A percentile compares a stretch with the other conserved stretches of the same genome.
Conservation (phyloP, 306 rosid genomes). For the Prunus davidiana region DNA sequence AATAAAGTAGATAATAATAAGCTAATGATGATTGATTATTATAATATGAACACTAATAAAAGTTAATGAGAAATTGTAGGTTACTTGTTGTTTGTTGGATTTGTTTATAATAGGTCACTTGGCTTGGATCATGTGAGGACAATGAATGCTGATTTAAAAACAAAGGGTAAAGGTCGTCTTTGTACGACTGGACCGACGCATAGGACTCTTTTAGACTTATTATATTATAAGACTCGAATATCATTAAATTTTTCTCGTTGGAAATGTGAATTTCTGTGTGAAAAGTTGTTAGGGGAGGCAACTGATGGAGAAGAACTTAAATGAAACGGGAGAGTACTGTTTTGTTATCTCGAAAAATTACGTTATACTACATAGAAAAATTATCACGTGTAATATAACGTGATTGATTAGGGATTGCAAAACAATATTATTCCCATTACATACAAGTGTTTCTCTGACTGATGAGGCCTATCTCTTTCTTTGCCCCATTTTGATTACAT, state of each 20-base stretch:
- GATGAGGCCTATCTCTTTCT: no score
- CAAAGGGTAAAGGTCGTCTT: neutral
- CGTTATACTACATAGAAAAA: fast-evolving
- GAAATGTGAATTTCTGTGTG: neutral
- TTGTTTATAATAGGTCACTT: conserved; percentile 40
- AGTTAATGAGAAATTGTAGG: neutral
- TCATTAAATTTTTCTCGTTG: neutral
- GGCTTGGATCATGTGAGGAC: conserved; percentile 55
- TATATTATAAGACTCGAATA: neutral
- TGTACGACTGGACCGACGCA: conserved; percentile 2
- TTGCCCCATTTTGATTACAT: no score
- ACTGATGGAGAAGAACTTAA: no score
- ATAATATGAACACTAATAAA: neutral
- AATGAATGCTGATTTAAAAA: neutral
- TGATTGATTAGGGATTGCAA: fast-evolving
- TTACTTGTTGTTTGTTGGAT: conserved; percentile 22
- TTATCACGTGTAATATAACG: no score
- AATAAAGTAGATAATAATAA: neutral
- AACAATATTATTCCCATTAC: fast-evolving
- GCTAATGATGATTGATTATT: no score
- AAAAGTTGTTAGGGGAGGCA: neutral
- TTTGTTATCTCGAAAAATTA: no score
- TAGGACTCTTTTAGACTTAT: neutral
- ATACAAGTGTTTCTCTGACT: no score
- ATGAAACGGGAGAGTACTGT: no score